Percentiles rank a stretch among this genome's conserved stretches.
phyloP scores from a whole-genome alignment of 2,329 filamentous ascomycete species.

The Penicillium sp. region DNA sequence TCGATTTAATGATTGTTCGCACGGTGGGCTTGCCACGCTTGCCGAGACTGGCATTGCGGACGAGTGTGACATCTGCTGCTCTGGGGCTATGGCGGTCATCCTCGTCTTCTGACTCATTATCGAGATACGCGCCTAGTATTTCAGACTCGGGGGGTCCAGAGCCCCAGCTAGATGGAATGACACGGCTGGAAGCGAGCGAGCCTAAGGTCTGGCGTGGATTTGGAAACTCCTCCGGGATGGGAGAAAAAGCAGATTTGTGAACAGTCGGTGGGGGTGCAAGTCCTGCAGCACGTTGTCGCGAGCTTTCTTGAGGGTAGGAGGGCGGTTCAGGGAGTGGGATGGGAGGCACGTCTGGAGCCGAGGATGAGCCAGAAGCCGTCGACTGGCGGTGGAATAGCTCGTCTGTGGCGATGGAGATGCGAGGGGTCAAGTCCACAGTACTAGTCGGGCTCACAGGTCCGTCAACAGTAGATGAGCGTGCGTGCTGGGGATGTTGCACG shows the following conservation, averaged over 20 bases:
- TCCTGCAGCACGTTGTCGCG: conserved; percentile 34
- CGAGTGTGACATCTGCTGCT: conserved; percentile 34
- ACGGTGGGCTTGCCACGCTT: conserved; percentile 47
- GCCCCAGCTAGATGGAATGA: conserved; percentile 70
- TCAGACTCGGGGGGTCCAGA: conserved; percentile 53
- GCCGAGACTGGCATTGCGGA: conserved; percentile 50
- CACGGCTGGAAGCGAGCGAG: conserved; percentile 72
- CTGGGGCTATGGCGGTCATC: conserved; percentile 20
- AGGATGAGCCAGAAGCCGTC: conserved; percentile 33
- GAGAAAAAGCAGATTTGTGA: conserved; percentile 69
- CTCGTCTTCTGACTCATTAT: conserved; percentile 33
- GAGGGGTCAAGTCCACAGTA: conserved; percentile 29
- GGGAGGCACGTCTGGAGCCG: conserved; percentile 37
- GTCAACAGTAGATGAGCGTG: conserved; percentile 24
- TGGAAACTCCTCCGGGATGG: conserved; percentile 73
- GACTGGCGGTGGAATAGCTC: conserved; percentile 35
- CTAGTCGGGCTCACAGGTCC: conserved; percentile 28
- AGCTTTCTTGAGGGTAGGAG: conserved; percentile 23
- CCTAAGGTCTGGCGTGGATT: conserved; percentile 53
- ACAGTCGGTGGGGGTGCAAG: conserved; percentile 39
- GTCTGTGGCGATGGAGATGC: conserved; percentile 35
- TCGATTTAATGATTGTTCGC: conserved; percentile 44
- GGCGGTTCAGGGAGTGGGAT: conserved; percentile 27
- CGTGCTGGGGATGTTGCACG: conserved; percentile 14
- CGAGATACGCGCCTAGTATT: conserved; percentile 46